Evolutionary conservation across 176 grass and related monocot genomes (phyloP).

Genomic region (Triticum timopheevii): DNA sequence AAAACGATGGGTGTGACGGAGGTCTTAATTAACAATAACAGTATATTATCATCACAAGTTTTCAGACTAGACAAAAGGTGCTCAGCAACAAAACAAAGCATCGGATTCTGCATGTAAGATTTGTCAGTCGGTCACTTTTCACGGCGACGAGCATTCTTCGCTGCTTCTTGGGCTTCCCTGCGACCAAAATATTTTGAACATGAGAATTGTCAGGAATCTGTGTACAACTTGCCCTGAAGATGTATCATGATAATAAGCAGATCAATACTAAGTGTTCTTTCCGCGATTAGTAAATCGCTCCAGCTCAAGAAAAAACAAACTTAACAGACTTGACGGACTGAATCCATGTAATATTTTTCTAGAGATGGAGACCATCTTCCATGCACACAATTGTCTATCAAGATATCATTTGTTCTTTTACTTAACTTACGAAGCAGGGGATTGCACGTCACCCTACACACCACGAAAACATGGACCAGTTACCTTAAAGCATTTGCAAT

Average conservation of each 20-base stretch:
- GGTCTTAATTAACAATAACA: not conserved
- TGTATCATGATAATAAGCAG: not conserved
- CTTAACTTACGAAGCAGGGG: not conserved
- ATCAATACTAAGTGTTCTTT: not conserved
- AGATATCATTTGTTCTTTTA: not conserved
- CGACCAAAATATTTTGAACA: not conserved
- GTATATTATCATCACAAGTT: not conserved
- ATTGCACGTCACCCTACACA: not conserved
- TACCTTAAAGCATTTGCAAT: constrained; percentile 7
- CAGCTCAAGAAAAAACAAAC: not conserved
- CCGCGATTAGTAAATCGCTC: not conserved
- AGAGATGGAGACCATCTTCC: not conserved
- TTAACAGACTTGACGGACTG: not conserved
- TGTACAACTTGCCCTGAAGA: not conserved
- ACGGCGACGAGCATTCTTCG: not conserved
- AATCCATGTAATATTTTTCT: not conserved
- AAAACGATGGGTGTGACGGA: not conserved
- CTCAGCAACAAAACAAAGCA: not conserved
- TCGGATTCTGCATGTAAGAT: not conserved
- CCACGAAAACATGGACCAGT: not conserved
- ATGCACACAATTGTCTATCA: not conserved
- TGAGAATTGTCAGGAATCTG: not conserved
- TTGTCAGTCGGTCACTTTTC: not conserved
- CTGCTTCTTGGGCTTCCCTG: not conserved
- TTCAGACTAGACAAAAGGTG: not conserved